Evolutionary conservation across 306 rosid species (phyloP).

Genomic region (Quercus glauca): DNA sequence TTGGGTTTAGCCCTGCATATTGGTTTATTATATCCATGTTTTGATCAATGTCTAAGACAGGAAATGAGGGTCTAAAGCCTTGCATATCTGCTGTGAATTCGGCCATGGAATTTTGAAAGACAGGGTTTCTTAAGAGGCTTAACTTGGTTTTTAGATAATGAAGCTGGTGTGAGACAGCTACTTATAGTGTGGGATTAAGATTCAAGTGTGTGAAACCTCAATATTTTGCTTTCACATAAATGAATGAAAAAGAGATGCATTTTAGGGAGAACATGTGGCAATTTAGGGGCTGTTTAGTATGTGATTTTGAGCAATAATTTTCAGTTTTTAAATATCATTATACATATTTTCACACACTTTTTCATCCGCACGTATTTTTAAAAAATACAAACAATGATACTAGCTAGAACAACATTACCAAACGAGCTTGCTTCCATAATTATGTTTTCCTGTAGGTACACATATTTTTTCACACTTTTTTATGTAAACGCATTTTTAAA

Average conservation of each 20-base stretch:
- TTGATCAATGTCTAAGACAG: constrained; percentile 59
- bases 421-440: background rate
- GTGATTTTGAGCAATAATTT: accelerated
- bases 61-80: constrained; percentile 47
- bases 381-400: no score
- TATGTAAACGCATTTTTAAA: no score
- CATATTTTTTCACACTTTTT: no score
- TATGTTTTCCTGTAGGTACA: constrained; percentile 51
- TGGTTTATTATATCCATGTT: constrained; percentile 53
- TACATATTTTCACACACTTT: no score
- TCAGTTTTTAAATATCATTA: no score
- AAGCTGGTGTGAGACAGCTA: constrained; percentile 26
- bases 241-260: constrained; percentile 27
- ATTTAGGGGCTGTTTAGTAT: background rate
- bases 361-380: no score
- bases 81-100: constrained; percentile 59
- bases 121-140: constrained; percentile 19
- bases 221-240: constrained; percentile 1
- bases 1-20: constrained; percentile 38
- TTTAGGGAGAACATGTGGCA: constrained; percentile 70
- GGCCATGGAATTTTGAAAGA: constrained; percentile 51
- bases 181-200: constrained; percentile 46
- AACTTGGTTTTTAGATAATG: constrained; percentile 37
- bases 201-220: background rate
- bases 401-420: no score